phyloP scores from a whole-genome alignment of 495 filamentous ascomycete genomes.

The Entonaema liquescens region DNA sequence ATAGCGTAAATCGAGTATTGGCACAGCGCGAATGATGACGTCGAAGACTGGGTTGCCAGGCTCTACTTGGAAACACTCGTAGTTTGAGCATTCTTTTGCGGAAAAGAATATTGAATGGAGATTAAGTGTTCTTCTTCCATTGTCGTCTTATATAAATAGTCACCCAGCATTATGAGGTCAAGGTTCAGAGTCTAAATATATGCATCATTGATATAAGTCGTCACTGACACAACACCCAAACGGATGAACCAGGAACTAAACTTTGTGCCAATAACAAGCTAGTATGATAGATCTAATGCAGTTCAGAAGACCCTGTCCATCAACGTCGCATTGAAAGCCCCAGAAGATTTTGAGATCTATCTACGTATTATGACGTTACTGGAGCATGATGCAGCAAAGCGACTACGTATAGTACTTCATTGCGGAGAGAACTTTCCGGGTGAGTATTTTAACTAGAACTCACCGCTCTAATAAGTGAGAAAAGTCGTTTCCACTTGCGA shows the following conservation, averaged over 20 bases:
- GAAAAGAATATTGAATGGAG: not conserved
- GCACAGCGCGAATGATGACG: slow-evolving; percentile 32
- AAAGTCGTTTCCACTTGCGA: not conserved
- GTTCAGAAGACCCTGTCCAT: not conserved
- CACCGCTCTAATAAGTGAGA: not conserved
- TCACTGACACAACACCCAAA: slow-evolving; percentile 8
- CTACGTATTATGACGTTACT: slow-evolving; percentile 23
- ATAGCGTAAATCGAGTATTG: slow-evolving; percentile 1
- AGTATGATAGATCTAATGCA: slow-evolving; percentile 12
- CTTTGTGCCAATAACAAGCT: slow-evolving; percentile 1
- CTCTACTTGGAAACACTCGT: slow-evolving; percentile 12
- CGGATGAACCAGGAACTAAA: not conserved
- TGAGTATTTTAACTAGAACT: not conserved
- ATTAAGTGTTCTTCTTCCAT: not conserved
- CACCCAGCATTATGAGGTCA: not conserved
- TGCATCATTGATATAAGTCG: slow-evolving; percentile 19
- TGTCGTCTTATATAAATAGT: not conserved
- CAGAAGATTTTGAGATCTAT: slow-evolving; percentile 1
- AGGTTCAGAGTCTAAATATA: not conserved
- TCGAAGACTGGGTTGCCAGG: slow-evolving; percentile 26
- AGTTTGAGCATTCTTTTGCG: slow-evolving; percentile 30
- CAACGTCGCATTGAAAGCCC: not conserved
- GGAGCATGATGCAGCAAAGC: not conserved
- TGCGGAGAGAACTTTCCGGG: slow-evolving; percentile 19
- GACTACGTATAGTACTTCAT: not conserved